Conservation (phyloP, 192 early-diverging fungal species). For the Podila clonocystis region DNA sequence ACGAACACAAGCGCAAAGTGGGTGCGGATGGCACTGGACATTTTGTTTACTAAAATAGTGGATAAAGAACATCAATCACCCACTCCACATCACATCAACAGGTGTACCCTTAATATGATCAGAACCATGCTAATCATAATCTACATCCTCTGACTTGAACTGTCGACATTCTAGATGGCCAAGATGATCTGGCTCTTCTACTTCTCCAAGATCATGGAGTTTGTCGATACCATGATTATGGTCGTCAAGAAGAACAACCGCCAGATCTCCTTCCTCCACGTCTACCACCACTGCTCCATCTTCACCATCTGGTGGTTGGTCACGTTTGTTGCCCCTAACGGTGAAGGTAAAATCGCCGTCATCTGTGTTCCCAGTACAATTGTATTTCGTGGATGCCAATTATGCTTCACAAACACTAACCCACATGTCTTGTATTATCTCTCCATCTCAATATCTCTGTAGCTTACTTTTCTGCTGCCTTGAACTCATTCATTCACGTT, state of each 20-base stretch:
- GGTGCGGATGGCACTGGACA: no score
- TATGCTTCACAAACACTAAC: neutral
- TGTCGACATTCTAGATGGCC: constrained; percentile 59
- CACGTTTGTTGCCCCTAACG: constrained; percentile 62
- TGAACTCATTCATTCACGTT: constrained; percentile 72
- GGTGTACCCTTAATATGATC: no score
- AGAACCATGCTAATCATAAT: no score
- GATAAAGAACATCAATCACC: no score
- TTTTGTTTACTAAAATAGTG: no score
- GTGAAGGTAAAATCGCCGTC: constrained; percentile 54
- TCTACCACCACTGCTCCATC: constrained; percentile 74
- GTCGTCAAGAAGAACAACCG: constrained; percentile 74
- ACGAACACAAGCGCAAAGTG: no score
- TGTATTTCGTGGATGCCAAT: neutral
- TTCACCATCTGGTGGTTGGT: constrained; percentile 73
- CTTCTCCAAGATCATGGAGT: constrained; percentile 70
- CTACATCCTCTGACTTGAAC: no score
- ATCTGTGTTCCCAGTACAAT: constrained; percentile 16
- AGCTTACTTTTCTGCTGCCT: constrained; percentile 61
- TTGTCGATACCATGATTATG: constrained; percentile 75
- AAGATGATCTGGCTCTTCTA: constrained; percentile 74
- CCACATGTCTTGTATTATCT: neutral
- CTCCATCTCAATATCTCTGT: neutral
- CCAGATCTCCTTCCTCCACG: constrained; percentile 72
- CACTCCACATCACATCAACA: no score